Percentiles rank a stretch among this genome's conserved stretches.
These are phyloP conservation scores for Sphenostylis stenocarpa DNA, from an alignment of 306 rosid genomes.

Conservation along the genomic window DNA sequence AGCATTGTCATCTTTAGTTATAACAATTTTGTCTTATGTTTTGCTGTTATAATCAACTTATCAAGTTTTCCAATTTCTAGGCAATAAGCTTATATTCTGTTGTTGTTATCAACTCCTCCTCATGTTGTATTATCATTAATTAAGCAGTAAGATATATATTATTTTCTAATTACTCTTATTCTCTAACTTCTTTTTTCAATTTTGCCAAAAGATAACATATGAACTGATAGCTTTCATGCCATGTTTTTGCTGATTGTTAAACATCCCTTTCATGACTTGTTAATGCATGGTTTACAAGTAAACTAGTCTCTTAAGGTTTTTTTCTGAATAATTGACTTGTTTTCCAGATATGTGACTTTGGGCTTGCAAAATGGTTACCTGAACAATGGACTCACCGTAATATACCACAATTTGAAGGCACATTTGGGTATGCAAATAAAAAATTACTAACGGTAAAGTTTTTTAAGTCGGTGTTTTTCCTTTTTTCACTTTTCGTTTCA, in stretches of 20 bases:
- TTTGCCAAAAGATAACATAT: background rate
- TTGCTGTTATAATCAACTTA: background rate
- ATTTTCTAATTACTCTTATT: background rate
- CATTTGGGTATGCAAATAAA: constrained; percentile 71
- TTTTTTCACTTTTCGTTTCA: too few relatives aligned
- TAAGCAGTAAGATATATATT: background rate
- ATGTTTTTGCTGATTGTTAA: background rate
- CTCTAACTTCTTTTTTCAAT: background rate
- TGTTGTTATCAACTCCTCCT: background rate
- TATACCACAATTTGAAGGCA: constrained; percentile 83
- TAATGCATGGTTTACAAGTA: background rate
- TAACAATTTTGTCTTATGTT: background rate
- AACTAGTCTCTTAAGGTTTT: background rate
- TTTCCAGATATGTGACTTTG: constrained; percentile 91
- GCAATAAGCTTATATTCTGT: background rate
- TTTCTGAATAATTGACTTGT: constrained; percentile 23
- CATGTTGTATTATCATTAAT: background rate
- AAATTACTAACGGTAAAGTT: background rate
- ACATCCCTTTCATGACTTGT: background rate
- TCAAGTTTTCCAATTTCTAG: background rate
- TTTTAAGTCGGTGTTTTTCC: background rate
- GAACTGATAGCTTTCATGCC: background rate
- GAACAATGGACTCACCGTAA: constrained; percentile 78
- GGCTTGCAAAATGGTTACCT: constrained; percentile 97
- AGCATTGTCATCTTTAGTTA: background rate